phyloP scores from a whole-genome alignment of 345 rosid species.

The Mallotus nudiflorus region DNA sequence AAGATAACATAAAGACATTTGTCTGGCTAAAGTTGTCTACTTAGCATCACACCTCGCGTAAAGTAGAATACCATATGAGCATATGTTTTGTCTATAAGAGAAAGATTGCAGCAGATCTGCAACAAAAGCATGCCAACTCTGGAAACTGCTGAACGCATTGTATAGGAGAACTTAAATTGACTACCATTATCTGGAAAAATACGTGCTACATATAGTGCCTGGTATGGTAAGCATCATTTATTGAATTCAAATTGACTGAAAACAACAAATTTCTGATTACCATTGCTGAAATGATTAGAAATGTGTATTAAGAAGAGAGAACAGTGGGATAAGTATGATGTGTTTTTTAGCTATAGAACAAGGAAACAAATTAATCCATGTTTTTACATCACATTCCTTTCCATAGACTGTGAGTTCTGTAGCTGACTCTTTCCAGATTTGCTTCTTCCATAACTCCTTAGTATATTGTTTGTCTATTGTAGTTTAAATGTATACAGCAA shows the following conservation, averaged over 20 bases:
- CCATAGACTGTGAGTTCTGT: conserved; percentile 37
- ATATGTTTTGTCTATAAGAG: background rate
- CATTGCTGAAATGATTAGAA: conserved; percentile 34
- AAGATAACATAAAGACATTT: no score
- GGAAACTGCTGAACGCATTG: no score
- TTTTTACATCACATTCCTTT: conserved; percentile 39
- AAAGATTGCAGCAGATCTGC: background rate
- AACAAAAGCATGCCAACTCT: background rate
- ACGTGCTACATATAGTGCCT: background rate
- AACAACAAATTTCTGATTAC: conserved; percentile 5
- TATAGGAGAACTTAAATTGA: no score
- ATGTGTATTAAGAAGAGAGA: conserved; percentile 25
- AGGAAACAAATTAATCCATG: conserved; percentile 26
- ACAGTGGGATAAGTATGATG: conserved; percentile 18
- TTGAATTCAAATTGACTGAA: background rate
- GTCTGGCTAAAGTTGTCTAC: background rate
- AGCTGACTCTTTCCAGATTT: conserved; percentile 59
- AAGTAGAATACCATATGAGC: background rate
- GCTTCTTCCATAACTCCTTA: conserved; percentile 53
- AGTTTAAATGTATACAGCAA: conserved; percentile 15
- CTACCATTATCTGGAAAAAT: no score
- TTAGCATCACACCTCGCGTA: background rate
- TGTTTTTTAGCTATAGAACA: conserved; percentile 37
- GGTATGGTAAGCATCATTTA: background rate
- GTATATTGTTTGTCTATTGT: background rate